Percentiles rank a stretch among this genome's conserved stretches.
Evolutionary conservation across 202 grass and related monocot species (phyloP).

Genomic region (Saccharum hybrid): DNA sequence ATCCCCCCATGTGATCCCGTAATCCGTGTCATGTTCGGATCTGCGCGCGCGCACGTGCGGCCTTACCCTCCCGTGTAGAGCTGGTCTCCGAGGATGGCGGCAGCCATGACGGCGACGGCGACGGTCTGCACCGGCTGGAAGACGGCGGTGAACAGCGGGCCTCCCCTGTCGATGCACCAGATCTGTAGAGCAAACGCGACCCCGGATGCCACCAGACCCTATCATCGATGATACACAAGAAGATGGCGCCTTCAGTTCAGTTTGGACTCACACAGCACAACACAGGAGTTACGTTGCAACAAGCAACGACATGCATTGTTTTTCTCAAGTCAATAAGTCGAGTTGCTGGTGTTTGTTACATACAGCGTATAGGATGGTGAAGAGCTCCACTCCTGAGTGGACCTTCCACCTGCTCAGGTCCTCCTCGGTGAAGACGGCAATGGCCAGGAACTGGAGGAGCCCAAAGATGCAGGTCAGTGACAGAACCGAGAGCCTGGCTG

Average conservation of each 20-base stretch:
- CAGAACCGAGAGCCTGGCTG: constrained; percentile 76
- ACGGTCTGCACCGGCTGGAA: constrained; percentile 97
- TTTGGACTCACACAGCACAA: neutral
- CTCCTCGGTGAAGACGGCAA: constrained; percentile 72
- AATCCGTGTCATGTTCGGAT: neutral
- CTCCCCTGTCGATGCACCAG: constrained; percentile 97
- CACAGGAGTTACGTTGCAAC: neutral
- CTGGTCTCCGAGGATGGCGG: constrained; percentile 78
- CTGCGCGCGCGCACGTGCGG: neutral
- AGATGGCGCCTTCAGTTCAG: neutral
- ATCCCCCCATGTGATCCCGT: neutral
- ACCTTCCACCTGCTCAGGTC: constrained; percentile 84
- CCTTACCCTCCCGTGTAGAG: constrained; percentile 87
- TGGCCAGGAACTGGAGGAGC: constrained; percentile 70
- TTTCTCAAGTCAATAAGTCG: no score
- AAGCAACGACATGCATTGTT: neutral
- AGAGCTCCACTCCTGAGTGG: constrained; percentile 66
- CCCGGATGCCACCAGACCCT: constrained; percentile 89
- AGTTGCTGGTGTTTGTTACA: neutral
- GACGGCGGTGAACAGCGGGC: constrained; percentile 88
- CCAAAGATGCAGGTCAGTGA: constrained; percentile 80
- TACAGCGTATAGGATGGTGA: constrained; percentile 90
- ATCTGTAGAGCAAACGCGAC: constrained; percentile 81
- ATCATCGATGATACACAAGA: neutral
- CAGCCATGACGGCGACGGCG: constrained; percentile 85